Base-by-base conservation (phyloP, 768 basidiomycete genomes). In the Phanerochaete carnosa region DNA sequence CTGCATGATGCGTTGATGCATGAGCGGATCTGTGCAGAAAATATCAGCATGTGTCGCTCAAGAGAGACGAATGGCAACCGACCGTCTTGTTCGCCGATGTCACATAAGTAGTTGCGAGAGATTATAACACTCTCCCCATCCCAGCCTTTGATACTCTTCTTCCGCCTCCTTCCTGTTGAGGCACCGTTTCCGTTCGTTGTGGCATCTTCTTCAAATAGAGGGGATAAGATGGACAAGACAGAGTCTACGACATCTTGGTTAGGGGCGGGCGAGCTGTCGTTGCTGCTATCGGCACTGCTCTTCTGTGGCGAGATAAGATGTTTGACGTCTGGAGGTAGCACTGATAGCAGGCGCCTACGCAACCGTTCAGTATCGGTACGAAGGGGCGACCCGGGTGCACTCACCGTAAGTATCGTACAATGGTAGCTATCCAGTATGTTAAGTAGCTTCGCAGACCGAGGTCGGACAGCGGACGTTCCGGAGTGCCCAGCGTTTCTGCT, bases 391-490 rank as follows among this genome's bases (percentile, higher is more conserved):
- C 6, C 25, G 7, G 29, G 16, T 16, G 15, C 69, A 58, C 72
- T 35, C 65, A 89, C 88, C 88, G 79, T 72, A 95, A 84, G 79
- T 92, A 94, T 43, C 93, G 85, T n/a, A 95, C 74, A 60, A 95
- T 79, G 0, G 87, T 88, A 7, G 90, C 83, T 2, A 91, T 85
- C 94, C 94, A 95, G 70, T 88, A 94, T 8, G 91, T 83, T 32
- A 93, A 84, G 74, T 98, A 99, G 60, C 93, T 90, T 57, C 91
- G 84, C 12, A 95, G 79, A 7, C 97, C 97, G 16, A 98, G 85
- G 63, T 95, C 94, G 0, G 95, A 97, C 3, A 99, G 79, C 0
- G 97, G 97, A 9, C 96, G 85, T 75, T 99, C 97, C 0, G 97
- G 97, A 1, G 94, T 94, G 19, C 95, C 95, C 6, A 91, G 79